Conservation (phyloP, 2,329 filamentous ascomycete species). For the Penicillium sp. region DNA sequence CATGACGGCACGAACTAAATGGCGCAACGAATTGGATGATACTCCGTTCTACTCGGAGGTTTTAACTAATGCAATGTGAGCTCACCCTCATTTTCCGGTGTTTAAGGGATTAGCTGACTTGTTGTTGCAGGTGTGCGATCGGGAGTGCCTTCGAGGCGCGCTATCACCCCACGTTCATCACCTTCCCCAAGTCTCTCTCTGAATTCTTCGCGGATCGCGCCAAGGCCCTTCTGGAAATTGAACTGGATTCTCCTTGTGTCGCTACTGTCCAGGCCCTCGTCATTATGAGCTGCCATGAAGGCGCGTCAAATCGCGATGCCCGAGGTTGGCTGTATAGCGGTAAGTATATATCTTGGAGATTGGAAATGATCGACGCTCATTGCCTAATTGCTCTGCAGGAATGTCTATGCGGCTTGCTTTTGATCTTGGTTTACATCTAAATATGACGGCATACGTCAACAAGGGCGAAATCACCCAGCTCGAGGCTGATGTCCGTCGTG, state of each 20-base stretch:
- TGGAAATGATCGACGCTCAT: background rate
- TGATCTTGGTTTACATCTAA: conserved; percentile 45
- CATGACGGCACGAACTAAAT: conserved; percentile 34
- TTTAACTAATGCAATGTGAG: conserved; percentile 43
- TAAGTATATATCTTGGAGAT: conserved; percentile 19
- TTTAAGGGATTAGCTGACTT: background rate
- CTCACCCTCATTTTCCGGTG: background rate
- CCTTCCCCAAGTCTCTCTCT: conserved; percentile 36
- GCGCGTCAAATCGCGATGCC: conserved; percentile 44
- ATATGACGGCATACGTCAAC: conserved; percentile 42
- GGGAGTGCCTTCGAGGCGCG: conserved; percentile 46
- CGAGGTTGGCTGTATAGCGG: conserved; percentile 50
- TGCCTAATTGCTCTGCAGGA: conserved; percentile 21
- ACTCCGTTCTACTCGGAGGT: conserved; percentile 43
- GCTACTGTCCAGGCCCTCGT: conserved; percentile 50
- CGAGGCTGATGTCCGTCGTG: conserved; percentile 42
- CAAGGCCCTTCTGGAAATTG: conserved; percentile 48
- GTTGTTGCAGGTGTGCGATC: conserved; percentile 37
- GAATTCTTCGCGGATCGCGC: conserved; percentile 44
- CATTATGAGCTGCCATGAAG: conserved; percentile 47
- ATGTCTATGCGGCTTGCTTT: conserved; percentile 49
- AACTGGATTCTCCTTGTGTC: conserved; percentile 49
- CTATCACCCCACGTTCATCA: conserved; percentile 45
- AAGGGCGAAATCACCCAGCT: conserved; percentile 39
- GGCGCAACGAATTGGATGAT: conserved; percentile 39